These are phyloP conservation scores for Annona cherimola DNA, from an alignment of 164 flowering plant species.

Conservation along the genomic window DNA sequence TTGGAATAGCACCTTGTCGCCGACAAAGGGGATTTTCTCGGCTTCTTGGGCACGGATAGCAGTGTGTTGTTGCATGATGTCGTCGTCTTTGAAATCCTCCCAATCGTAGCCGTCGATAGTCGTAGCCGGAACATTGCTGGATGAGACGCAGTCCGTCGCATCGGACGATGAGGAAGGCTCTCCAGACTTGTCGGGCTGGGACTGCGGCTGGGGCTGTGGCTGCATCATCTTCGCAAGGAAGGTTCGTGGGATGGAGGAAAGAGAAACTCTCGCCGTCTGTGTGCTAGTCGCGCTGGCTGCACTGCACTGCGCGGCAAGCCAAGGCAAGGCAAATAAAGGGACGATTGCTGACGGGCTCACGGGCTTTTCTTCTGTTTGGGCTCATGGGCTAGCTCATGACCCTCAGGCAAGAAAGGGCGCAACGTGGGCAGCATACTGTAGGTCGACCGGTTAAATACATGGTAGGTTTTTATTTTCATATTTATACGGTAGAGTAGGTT, in stretches of 20 bases:
- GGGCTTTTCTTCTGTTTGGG: not conserved
- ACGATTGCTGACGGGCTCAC: not conserved
- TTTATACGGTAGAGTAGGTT: too few species aligned
- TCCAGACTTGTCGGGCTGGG: not conserved
- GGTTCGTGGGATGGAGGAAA: not conserved
- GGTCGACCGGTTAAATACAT: too few species aligned
- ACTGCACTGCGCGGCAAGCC: too few species aligned
- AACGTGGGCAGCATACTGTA: too few species aligned
- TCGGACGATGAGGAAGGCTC: constrained; percentile 9
- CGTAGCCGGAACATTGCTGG: constrained; percentile 11
- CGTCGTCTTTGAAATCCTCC: constrained; percentile 52
- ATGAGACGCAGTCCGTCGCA: constrained; percentile 12
- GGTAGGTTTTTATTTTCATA: too few species aligned
- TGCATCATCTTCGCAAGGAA: not conserved
- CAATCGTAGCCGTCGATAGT: constrained; percentile 32
- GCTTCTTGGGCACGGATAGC: constrained; percentile 59
- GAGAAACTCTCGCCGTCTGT: not conserved
- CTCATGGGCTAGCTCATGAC: not conserved
- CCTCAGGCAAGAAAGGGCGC: too few species aligned
- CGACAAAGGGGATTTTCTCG: constrained; percentile 58
- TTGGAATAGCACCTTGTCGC: constrained; percentile 53
- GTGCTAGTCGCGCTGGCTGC: not conserved
- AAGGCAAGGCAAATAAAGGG: not conserved
- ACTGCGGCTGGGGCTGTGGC: not conserved
- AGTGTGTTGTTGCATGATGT: constrained; percentile 67